Percentiles rank a stretch among this genome's conserved stretches.
phyloP scores from a whole-genome alignment of 768 basidiomycete species.

The Cystofilobasidium bisporidii region DNA sequence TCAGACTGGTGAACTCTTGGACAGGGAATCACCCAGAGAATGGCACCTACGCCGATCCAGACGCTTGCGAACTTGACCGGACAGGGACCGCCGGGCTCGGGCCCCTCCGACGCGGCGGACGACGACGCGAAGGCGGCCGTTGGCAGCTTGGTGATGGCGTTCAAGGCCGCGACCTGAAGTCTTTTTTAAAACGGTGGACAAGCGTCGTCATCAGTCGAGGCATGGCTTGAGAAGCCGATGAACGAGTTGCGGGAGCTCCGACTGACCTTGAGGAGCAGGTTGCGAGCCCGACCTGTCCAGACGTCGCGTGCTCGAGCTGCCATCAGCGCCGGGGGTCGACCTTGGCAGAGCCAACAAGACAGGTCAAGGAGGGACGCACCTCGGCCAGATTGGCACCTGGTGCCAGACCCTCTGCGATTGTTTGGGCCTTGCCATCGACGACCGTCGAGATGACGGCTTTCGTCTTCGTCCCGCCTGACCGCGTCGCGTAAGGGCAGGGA shows the following conservation, averaged over 20 bases:
- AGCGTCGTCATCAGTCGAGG: too few relatives aligned
- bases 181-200: neutral
- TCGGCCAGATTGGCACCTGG: constrained; percentile 17
- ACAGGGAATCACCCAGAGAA: too few relatives aligned
- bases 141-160: neutral
- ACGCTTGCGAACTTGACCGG: constrained; percentile 4
- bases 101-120: neutral
- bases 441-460: constrained; percentile 17
- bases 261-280: constrained; percentile 8
- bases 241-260: neutral
- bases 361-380: too few relatives aligned
- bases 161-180: neutral
- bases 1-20: too few relatives aligned
- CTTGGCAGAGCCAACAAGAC: too few relatives aligned
- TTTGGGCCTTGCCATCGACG: neutral
- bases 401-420: constrained; percentile 10
- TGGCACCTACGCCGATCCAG: constrained; percentile 23
- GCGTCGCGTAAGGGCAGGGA: neutral
- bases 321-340: too few relatives aligned
- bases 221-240: too few relatives aligned
- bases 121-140: neutral
- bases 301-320: neutral
- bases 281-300: constrained; percentile 1
- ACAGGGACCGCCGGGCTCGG: neutral
- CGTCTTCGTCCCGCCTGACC: constrained; percentile 22